Base-by-base conservation (phyloP, 139 green algal genomes). In the Chlamydomonas sp. region DNA sequence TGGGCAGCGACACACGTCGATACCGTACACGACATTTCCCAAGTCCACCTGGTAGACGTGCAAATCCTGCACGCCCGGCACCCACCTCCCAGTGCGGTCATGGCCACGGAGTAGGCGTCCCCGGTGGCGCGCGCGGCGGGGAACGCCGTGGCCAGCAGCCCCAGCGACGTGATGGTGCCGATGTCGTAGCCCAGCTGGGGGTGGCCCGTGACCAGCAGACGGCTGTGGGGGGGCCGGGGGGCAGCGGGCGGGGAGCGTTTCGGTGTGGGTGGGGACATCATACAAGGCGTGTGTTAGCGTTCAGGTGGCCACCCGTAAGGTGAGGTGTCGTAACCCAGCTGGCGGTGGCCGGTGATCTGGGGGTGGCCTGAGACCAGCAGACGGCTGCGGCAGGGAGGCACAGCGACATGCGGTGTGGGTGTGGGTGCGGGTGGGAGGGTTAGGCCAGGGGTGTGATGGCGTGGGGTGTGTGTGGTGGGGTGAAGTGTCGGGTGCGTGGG, bases 171-270 rank as follows among this genome's bases (percentile, higher is more conserved):
- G n/a, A 92, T 77, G 57, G 73, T 89, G 60, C 91, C 89, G 49
- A 94, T 84, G 78, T 94, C 91, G 69, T 94, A 94, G 63, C 91
- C 91, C 60, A 91, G 76, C 61, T 82, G 82, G 62, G 86, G 86
- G 68, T 91, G 80, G 66, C 91, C 91, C 0, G 78, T 91, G 5
- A 90, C 80, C 77, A 94, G 86, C 77, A 90, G 76, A 66, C 91
- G 91, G 8, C 91, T 93, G 90, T 57, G 17, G 18, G 69, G 10
- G 49, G 20, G 79, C 7, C 3, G 3, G 69, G 67, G 67, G 67
- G 77, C 5, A 14, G 77, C 7, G 71, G 9, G 17, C 7, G 71
- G 71, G 4, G 3, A 10, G 10, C 5, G 20, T 7, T 18, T 10
- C 0, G 71, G 71, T 77, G 71, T 10, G 12, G 71, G 71, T 2